Evolutionary conservation across 805 yeast genomes (phyloP), one percentile per base, ranked within the genome.

Genomic region (Candida tibetensis): DNA sequence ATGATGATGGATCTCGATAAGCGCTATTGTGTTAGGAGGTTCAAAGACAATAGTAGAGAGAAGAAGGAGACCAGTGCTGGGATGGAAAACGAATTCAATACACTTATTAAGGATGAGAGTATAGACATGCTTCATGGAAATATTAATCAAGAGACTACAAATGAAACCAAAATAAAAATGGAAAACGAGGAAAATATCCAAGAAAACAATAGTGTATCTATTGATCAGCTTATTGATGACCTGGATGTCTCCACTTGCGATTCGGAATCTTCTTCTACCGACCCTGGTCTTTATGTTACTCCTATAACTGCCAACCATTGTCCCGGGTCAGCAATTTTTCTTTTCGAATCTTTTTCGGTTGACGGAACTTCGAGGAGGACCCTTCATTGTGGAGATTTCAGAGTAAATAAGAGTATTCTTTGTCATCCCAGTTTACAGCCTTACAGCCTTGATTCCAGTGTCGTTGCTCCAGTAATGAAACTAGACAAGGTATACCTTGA

Each of bases 301-400:
- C 66, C 81, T 9, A 60, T 83, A 4, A 89, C 86, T 48, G 99
- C 98, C 0, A 91, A 93, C 50, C 99, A 93, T 61, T 93, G 99
- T 60, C 99, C 99, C 1, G 99, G 99, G 2, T 87, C 97, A 2
- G 87, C 79, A 0, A 75, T 93, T 0, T 85, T 90, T 42, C 60
- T 89, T 9, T 84, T 87, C 50, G 82, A 81, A 49, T 60, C 72
- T 3, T 57, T 55, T 14, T 47, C 64, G 0, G 32, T 39, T n/a
- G 47, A 44, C 4, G 57, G 58, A 0, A 37, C 45, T 1, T 39
- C 42, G 2, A 54, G 58, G 13, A 61, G 60, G 29, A 68, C 72
- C 3, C 61, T 93, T 22, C 99, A 93, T 58, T 89, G 97, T 36
- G 99, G 99, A 2, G 99, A 93, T 62, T 93, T 91, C 53, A 66